phyloP scores from a whole-genome alignment of 805 yeast species.

The Saccharomyces paradoxus region DNA sequence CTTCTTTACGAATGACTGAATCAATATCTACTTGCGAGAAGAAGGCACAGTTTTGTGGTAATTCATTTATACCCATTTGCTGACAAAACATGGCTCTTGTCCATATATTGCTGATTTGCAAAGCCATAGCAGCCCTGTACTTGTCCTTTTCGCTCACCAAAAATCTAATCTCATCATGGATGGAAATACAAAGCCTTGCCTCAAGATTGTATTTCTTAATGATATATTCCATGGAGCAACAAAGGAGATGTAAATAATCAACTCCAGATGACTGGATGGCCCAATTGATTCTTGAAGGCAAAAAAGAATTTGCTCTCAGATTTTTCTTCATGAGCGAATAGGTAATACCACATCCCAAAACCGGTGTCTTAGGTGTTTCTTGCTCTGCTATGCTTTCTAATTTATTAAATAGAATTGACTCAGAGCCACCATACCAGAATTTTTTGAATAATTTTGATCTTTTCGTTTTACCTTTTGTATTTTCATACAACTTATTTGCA shows the following conservation, averaged over 20 bases:
- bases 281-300: conserved; percentile 94
- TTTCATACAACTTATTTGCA: conserved; percentile 62
- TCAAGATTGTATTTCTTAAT: conserved; percentile 53
- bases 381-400: conserved; percentile 81
- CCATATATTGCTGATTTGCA: conserved; percentile 91
- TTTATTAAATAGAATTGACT: conserved; percentile 82
- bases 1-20: conserved; percentile 81
- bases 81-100: conserved; percentile 93
- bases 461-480: conserved; percentile 68
- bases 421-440: conserved; percentile 84
- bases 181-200: conserved; percentile 77
- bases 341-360: conserved; percentile 88
- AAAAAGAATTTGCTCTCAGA: conserved; percentile 54
- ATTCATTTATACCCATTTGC: conserved; percentile 77
- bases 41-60: conserved; percentile 94
- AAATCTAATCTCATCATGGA: conserved; percentile 91
- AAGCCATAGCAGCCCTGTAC: conserved; percentile 68
- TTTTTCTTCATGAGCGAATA: conserved; percentile 64
- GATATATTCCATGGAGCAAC: conserved; percentile 82
- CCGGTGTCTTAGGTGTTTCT: conserved; percentile 79
- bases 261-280: conserved; percentile 97
- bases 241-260: conserved; percentile 79
- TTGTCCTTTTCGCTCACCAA: conserved; percentile 65
- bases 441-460: conserved; percentile 28
- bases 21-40: conserved; percentile 92